Percentiles rank a stretch among this genome's conserved stretches.
Evolutionary conservation across 768 basidiomycete species (phyloP).

Genomic region (Pleurotus cornucopiae): DNA sequence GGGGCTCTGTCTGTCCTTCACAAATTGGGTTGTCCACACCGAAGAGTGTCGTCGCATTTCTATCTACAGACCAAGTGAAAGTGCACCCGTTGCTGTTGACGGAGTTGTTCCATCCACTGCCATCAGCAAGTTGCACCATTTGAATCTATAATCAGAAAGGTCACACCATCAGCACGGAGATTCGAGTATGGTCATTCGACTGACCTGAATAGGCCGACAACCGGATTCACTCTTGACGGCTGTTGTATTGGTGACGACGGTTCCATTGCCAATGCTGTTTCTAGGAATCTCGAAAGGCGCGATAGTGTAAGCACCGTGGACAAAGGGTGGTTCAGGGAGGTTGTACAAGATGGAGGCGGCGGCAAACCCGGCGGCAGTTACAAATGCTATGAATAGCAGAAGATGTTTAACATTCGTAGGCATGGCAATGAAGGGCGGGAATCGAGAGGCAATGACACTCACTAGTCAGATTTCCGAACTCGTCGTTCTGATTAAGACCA

Average conservation of each 20-base stretch:
- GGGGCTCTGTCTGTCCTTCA: conserved; percentile 13
- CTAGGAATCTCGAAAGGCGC: conserved; percentile 40
- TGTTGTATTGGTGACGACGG: conserved; percentile 43
- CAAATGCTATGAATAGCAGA: conserved; percentile 32
- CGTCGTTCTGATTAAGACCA: conserved; percentile 38
- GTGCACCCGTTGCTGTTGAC: conserved; percentile 35
- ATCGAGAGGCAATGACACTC: conserved; percentile 9
- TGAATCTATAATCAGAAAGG: neutral
- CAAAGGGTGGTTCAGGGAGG: conserved; percentile 41
- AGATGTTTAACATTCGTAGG: neutral
- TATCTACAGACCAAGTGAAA: conserved; percentile 35
- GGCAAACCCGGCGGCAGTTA: conserved; percentile 52
- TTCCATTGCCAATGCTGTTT: conserved; percentile 36
- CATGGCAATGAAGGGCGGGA: neutral
- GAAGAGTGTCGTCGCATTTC: conserved; percentile 35
- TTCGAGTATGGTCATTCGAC: no score
- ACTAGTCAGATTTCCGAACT: conserved; percentile 48
- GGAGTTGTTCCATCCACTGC: conserved; percentile 39
- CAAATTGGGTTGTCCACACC: conserved; percentile 24
- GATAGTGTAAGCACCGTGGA: conserved; percentile 40
- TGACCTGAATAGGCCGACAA: conserved; percentile 36
- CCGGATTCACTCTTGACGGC: conserved; percentile 41
- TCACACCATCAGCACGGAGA: no score
- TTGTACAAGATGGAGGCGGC: conserved; percentile 44
- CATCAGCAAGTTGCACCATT: conserved; percentile 28